Evolutionary conservation across 2,329 filamentous ascomycete species (phyloP), one percentile per base, ranked within the genome.

Genomic region (Colletotrichum kahawae): DNA sequence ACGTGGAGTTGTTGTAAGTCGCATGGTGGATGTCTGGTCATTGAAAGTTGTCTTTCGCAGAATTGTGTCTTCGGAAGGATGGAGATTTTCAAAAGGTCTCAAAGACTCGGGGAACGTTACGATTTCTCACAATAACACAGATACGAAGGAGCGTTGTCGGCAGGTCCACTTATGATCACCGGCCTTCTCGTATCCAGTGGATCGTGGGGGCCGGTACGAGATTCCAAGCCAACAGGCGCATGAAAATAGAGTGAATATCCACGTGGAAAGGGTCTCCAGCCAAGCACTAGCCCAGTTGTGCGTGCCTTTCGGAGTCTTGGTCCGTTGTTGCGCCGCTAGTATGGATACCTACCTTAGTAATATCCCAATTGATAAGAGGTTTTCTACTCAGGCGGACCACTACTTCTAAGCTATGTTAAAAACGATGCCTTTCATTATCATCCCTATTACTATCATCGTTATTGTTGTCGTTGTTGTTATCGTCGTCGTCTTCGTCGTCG

Each of bases 61-160:
- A 10, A 27, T 27, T 27, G 24, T 27, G 24, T 27, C 24, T 27
- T 27, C 10, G 9, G 31, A 33, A 33, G 31, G 2, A 33, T 10
- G 7, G 9, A 33, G 9, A 33, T 48, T 48, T 0, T 10, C 0
- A 13, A 7, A 12, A 21, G 10, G 10, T 48, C 12, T 48, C 10
- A 48, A 13, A 13, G n/a, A 13, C 43, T 21, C 0, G 5, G n/a
- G 43, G 5, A 48, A 0, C 43, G 0, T 1, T 13, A 2, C 13
- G 43, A 48, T 3, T 48, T 48, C 21, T 21, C 43, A 48, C n/a
- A 48, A 13, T 48, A 12, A 48, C 43, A 48, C 43, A n/a, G n/a
- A 48, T 48, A 48, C 43, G 43, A 48, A 48, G 43, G 10, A n/a
- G 10, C 10, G 43, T 48, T 48, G 43, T 48, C n/a, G 43, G n/a